Base-by-base conservation (phyloP, 306 rosid genomes). In the Castanea mollissima region DNA sequence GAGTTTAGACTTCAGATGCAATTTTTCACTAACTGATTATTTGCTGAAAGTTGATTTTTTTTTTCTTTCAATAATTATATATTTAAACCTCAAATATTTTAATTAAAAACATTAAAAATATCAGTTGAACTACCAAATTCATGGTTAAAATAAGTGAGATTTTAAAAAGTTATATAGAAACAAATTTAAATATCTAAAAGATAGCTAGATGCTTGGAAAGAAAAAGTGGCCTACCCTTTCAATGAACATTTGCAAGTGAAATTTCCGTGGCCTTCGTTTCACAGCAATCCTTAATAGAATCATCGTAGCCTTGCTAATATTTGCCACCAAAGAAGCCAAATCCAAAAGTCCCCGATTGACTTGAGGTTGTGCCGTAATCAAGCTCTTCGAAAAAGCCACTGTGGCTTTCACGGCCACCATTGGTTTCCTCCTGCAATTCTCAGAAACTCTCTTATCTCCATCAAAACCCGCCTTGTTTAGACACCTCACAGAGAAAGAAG, bases 201-300 rank as follows among this genome's bases (percentile, higher is more conserved):
- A 11, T 41, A 41, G 46, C 46, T 38, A 23, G 27, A 6, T 18
- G 29, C 31, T 6, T 21, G 8, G 16, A 68, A 16, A 10, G 25
- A 34, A 32, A 18, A 18, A 3, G 5, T n/a, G 4, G 25, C 56
- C 16, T 64, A 88, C 92, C 85, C 55, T 89, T 76, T 89, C 90
- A 10, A 89, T 57, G 80, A 82, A 54, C 83, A 86, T 76, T 83
- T 89, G 92, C 20, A 77, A 5, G n/a, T 77, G 62, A n/a, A 32
- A 51, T n/a, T 67, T 72, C 73, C 67, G 67, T 19, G 68, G 32
- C 12, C 20, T 79, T 6, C 12, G 73, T 58, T 52, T 78, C 68
- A 68, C 56, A 6, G 83, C 64, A 10, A 52, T 44, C 73, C 77
- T 76, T 41, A 86, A 41, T 13, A 75, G 74, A 77, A 77, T 5